Evolutionary conservation across 495 filamentous ascomycete genomes (phyloP).

Genomic region (Oidiodendron maius): DNA sequence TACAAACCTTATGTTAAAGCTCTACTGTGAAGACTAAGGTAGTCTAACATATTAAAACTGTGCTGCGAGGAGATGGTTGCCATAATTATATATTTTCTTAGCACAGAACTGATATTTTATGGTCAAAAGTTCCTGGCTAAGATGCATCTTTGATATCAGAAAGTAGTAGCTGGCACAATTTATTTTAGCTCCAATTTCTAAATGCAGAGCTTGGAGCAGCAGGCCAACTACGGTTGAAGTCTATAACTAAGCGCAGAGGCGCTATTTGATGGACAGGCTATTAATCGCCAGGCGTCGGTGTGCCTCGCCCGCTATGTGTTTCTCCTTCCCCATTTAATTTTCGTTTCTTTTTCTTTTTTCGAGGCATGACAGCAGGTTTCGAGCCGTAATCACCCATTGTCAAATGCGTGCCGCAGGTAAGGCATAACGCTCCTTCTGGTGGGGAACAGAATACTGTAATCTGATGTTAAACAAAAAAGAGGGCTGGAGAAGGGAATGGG

Average conservation of each 20-base stretch:
- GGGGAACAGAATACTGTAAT: constrained; percentile 56
- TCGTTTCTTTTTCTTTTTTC: constrained; percentile 67
- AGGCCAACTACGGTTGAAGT: not conserved
- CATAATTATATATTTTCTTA: no score
- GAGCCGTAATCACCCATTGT: constrained; percentile 67
- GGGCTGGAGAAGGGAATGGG: not conserved
- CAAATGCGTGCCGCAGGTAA: constrained; percentile 87
- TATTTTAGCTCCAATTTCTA: no score
- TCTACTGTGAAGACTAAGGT: no score
- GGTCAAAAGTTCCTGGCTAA: no score
- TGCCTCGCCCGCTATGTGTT: constrained; percentile 35
- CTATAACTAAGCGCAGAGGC: not conserved
- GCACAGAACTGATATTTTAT: no score
- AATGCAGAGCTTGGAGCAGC: not conserved
- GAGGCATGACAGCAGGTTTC: constrained; percentile 67
- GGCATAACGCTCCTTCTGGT: constrained; percentile 62
- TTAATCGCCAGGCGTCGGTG: constrained; percentile 28
- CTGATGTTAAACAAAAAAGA: not conserved
- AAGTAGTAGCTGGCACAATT: no score
- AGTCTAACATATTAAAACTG: no score
- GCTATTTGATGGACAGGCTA: not conserved
- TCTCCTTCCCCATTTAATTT: constrained; percentile 40
- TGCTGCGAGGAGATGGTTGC: no score
- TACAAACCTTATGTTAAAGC: no score
- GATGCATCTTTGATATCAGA: no score